A percentile compares a stretch with the other conserved stretches of the same genome.
phyloP scores from a whole-genome alignment of 179 eudicot genomes.

The Corrigiola litoralis region DNA sequence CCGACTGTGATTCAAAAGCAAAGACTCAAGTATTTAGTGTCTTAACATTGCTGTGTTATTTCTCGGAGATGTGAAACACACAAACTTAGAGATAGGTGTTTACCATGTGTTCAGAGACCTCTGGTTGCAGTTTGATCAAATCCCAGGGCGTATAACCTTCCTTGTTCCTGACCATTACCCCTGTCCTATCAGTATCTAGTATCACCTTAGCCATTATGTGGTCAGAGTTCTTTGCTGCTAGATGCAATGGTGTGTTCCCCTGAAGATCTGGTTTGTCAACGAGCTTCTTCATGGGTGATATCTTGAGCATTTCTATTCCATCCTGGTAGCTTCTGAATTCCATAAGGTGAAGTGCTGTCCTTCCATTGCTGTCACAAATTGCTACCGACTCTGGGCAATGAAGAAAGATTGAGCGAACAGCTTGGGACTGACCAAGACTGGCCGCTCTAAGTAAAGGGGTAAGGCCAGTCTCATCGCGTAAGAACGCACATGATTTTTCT shows the following conservation, averaged over 20 bases:
- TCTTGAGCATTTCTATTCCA: conserved; percentile 26
- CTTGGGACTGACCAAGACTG: conserved; percentile 28
- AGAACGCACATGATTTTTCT: conserved; percentile 34
- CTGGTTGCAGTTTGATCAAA: conserved; percentile 32
- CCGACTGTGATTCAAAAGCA: conserved; percentile 23
- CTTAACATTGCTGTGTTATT: background rate
- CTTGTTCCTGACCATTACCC: conserved; percentile 19
- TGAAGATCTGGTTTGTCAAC: conserved; percentile 31
- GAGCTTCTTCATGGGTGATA: conserved; percentile 22
- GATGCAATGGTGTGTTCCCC: conserved; percentile 43
- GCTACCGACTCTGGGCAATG: conserved; percentile 36
- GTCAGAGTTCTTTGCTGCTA: conserved; percentile 28
- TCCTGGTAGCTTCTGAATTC: conserved; percentile 23
- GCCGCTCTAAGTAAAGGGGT: conserved; percentile 40
- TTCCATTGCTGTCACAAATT: conserved; percentile 25
- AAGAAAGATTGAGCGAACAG: conserved; percentile 30
- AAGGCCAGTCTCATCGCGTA: conserved; percentile 35
- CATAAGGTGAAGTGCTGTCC: conserved; percentile 31
- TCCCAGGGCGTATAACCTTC: conserved; percentile 39
- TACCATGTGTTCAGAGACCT: conserved; percentile 35
- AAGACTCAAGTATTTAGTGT: background rate
- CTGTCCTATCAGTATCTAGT: conserved; percentile 27
- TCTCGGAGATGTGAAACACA: background rate
- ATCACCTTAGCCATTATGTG: conserved; percentile 29
- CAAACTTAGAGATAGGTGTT: conserved; percentile 5